These are phyloP conservation scores for Silene conica DNA, from an alignment of 148 eudicot species.

Conservation along the genomic window DNA sequence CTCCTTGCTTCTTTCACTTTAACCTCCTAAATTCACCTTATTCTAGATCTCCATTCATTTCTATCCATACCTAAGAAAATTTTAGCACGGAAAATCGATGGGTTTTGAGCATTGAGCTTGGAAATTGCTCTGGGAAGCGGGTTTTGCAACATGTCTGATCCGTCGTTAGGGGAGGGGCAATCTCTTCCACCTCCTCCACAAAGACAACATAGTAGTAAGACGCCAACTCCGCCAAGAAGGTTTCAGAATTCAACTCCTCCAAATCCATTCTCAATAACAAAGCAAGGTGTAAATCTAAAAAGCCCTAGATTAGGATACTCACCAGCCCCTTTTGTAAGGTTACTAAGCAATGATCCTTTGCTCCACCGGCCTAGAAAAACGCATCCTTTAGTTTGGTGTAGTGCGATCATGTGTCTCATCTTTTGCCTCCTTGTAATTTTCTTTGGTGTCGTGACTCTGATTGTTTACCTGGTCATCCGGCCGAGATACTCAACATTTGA, in stretches of 20 bases:
- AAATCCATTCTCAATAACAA: slow-evolving; percentile 25
- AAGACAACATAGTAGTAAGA: slow-evolving; percentile 6
- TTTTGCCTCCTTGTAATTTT: slow-evolving; percentile 65
- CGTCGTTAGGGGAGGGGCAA: slow-evolving; percentile 10
- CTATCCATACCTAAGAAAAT: not conserved
- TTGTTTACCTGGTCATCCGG: slow-evolving; percentile 50
- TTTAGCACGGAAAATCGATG: slow-evolving; percentile 14
- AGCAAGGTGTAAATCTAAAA: slow-evolving; percentile 17
- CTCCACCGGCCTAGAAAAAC: slow-evolving; percentile 54
- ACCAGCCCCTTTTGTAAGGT: slow-evolving; percentile 21
- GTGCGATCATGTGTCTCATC: slow-evolving; percentile 59
- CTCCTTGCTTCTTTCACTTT: slow-evolving; percentile 25
- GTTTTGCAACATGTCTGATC: slow-evolving; percentile 16
- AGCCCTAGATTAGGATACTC: slow-evolving; percentile 19
- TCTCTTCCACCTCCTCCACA: slow-evolving; percentile 30
- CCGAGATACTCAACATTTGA: slow-evolving; percentile 69
- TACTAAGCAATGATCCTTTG: slow-evolving; percentile 32
- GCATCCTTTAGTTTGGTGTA: slow-evolving; percentile 70
- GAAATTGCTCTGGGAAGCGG: not conserved
- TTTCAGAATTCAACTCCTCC: slow-evolving; percentile 20
- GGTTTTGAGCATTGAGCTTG: not conserved
- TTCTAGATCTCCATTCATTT: slow-evolving; percentile 19
- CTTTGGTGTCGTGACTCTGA: slow-evolving; percentile 54
- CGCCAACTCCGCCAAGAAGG: slow-evolving; percentile 19
- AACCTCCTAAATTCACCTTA: not conserved